These are phyloP conservation scores for Drechmeria coniospora DNA, from an alignment of 2,329 filamentous ascomycete species.

Conservation along the genomic window DNA sequence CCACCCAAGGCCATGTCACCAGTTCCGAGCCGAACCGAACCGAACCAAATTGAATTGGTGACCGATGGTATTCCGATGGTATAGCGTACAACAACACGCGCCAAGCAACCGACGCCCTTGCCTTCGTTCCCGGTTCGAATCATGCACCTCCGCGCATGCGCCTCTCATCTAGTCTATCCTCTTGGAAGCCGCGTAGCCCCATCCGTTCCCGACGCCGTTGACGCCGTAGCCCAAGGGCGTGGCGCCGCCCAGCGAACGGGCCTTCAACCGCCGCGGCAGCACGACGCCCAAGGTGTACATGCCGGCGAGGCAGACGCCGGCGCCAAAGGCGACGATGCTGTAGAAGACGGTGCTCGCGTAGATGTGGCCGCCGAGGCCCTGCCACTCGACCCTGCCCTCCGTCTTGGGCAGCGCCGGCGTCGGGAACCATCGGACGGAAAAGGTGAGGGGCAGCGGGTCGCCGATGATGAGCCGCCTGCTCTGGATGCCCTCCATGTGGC, in stretches of 20 bases:
- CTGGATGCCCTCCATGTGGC: constrained; percentile 37
- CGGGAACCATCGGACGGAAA: constrained; percentile 79
- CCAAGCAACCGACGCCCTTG: too few relatives aligned
- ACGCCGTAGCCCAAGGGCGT: constrained; percentile 43
- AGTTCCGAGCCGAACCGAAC: too few relatives aligned
- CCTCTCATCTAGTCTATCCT: constrained; percentile 12
- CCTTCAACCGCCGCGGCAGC: constrained; percentile 36
- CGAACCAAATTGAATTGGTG: too few relatives aligned
- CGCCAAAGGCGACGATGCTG: constrained; percentile 40
- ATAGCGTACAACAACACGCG: too few relatives aligned
- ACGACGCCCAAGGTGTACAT: constrained; percentile 48
- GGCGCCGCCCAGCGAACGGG: constrained; percentile 36
- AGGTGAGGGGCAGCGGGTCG: constrained; percentile 62
- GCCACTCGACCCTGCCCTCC: constrained; percentile 50
- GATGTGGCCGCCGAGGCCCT: constrained; percentile 47
- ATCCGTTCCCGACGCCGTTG: constrained; percentile 37
- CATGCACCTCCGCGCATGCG: not conserved
- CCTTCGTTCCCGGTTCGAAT: too few relatives aligned
- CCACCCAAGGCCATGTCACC: too few relatives aligned
- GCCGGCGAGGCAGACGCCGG: constrained; percentile 35
- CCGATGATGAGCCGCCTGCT: constrained; percentile 66
- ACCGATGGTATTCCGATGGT: too few relatives aligned
- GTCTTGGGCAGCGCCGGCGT: constrained; percentile 53
- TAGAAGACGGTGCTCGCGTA: constrained; percentile 51
- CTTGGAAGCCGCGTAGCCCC: constrained; percentile 40